Evolutionary conservation across 2,329 filamentous ascomycete genomes (phyloP).

Genomic region (Fusarium secorum): DNA sequence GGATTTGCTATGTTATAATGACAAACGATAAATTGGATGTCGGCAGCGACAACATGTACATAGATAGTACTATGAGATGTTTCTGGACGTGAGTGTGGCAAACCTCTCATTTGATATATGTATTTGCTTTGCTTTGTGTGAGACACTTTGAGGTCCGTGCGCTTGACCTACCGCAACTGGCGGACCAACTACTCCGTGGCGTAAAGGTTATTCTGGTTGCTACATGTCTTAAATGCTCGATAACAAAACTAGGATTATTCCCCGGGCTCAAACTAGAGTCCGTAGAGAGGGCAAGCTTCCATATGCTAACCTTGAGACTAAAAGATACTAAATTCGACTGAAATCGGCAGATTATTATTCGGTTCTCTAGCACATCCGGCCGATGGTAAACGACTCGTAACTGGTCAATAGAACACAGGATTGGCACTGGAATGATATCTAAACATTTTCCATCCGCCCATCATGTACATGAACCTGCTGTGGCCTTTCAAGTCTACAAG

Average conservation of each 20-base stretch:
- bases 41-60: background rate
- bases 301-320: fast-evolving
- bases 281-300: background rate
- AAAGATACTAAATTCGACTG: background rate
- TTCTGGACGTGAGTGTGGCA: background rate
- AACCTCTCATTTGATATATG: background rate
- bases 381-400: background rate
- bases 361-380: too few relatives aligned
- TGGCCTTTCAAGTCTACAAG: background rate
- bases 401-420: too few relatives aligned
- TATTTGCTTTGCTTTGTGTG: background rate
- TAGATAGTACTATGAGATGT: background rate
- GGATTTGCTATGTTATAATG: background rate
- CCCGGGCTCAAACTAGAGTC: background rate
- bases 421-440: background rate
- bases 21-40: background rate
- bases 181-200: background rate
- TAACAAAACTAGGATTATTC: background rate
- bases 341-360: background rate
- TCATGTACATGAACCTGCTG: background rate
- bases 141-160: background rate
- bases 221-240: background rate
- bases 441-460: background rate
- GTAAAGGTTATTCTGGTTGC: background rate
- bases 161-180: too few relatives aligned